Percentiles rank a stretch among this genome's conserved stretches.
Conservation (phyloP, 805 yeast species). For the Ogataea salicorniae region DNA sequence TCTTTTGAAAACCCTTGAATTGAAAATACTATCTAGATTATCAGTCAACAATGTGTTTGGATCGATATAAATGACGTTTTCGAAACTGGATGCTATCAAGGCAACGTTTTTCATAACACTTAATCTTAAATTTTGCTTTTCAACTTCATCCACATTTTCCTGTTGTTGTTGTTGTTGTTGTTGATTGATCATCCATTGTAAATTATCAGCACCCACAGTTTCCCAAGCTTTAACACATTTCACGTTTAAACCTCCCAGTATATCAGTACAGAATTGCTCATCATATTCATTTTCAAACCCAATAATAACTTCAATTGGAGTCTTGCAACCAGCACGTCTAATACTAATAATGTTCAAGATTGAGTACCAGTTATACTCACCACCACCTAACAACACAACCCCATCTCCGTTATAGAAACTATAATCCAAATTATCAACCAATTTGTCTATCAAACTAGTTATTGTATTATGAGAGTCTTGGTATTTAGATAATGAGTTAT, state of each 20-base stretch:
- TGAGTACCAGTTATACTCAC: conserved; percentile 29
- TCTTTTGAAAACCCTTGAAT: conserved; percentile 44
- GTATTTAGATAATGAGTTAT: too few species aligned
- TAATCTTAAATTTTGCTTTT: conserved; percentile 21
- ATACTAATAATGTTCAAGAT: conserved; percentile 31
- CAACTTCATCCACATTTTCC: not conserved
- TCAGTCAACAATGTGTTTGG: conserved; percentile 64
- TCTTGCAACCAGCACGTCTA: conserved; percentile 33
- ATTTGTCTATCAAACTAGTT: not conserved
- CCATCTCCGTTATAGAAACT: conserved; percentile 15
- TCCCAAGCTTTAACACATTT: conserved; percentile 34
- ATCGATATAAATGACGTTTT: conserved; percentile 58
- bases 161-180: not conserved
- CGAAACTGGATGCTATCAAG: conserved; percentile 34
- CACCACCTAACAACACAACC: conserved; percentile 35
- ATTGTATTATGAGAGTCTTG: too few species aligned
- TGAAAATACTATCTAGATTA: conserved; percentile 51
- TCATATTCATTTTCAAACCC: conserved; percentile 32
- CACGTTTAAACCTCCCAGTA: conserved; percentile 33
- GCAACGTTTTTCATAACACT: conserved; percentile 29
- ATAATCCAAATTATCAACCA: not conserved
- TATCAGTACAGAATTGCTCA: conserved; percentile 30
- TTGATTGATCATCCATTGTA: not conserved
- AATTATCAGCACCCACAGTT: conserved; percentile 25
- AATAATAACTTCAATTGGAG: conserved; percentile 36